These are phyloP conservation scores for Neofusicoccum kwambonambiense DNA, from an alignment of 2,329 filamentous ascomycete genomes.

Conservation along the genomic window DNA sequence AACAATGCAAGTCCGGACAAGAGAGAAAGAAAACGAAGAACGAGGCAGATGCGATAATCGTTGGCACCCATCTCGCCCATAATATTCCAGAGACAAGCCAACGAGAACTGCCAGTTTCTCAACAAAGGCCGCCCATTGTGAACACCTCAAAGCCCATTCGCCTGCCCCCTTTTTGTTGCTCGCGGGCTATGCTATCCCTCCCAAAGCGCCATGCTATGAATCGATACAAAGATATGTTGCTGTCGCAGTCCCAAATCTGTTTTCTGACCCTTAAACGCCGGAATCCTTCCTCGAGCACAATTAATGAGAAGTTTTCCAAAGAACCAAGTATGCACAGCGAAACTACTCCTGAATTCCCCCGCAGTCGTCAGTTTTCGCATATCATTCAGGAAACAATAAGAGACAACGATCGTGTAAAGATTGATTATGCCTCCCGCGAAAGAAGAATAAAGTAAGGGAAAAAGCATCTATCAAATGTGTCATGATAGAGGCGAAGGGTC, in stretches of 20 bases:
- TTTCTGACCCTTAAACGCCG: neutral
- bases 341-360: neutral
- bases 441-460: neutral
- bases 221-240: neutral
- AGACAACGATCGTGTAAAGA: neutral
- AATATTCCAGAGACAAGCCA: too few relatives aligned
- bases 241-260: neutral
- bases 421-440: neutral
- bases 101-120: too few relatives aligned
- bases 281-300: neutral
- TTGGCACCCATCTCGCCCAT: neutral
- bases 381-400: neutral
- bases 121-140: neutral
- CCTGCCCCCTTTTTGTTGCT: neutral
- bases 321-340: neutral
- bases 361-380: neutral
- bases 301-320: neutral
- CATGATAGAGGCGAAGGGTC: neutral
- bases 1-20: neutral
- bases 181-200: neutral
- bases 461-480: neutral
- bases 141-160: neutral
- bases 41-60: neutral
- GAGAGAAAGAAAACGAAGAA: neutral
- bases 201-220: conserved; percentile 12